A percentile compares a stretch with the other conserved stretches of the same genome.
Evolutionary conservation across 1,284 basidiomycete species (phyloP).

Genomic region (Marasmius sp.): DNA sequence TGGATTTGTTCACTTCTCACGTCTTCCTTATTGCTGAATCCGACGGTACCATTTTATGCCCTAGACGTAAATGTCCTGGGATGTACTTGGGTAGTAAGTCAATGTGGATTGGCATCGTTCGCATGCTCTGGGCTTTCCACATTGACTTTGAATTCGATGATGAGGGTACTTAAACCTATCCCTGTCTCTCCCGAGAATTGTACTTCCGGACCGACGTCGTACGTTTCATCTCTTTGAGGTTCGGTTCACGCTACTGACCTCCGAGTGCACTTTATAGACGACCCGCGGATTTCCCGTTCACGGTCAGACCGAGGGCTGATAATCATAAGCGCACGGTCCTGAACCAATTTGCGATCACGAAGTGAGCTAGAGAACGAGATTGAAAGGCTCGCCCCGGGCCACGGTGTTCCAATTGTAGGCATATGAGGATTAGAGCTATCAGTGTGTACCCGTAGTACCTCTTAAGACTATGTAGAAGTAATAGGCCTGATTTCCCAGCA

Average conservation of each 20-base stretch:
- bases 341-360: too few species aligned
- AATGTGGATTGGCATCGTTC: neutral
- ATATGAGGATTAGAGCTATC: too few species aligned
- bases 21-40: neutral
- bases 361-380: too few species aligned
- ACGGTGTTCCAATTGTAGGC: too few species aligned
- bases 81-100: neutral
- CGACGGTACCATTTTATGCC: too few species aligned
- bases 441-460: too few species aligned
- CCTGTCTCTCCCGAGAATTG: neutral
- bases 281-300: neutral
- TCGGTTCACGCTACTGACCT: too few species aligned
- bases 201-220: constrained; percentile 2
- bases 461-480: too few species aligned
- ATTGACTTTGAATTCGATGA: neutral
- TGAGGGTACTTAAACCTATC: neutral
- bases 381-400: too few species aligned
- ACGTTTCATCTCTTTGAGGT: neutral
- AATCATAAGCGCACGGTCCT: neutral
- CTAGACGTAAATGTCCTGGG: neutral
- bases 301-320: neutral
- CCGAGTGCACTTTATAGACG: neutral
- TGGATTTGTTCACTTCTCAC: neutral
- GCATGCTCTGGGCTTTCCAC: neutral
- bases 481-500: too few species aligned